Percentiles rank a stretch among this genome's conserved stretches.
phyloP scores from a whole-genome alignment of 2,329 filamentous ascomycete species.

The Lachnellula cervina region DNA sequence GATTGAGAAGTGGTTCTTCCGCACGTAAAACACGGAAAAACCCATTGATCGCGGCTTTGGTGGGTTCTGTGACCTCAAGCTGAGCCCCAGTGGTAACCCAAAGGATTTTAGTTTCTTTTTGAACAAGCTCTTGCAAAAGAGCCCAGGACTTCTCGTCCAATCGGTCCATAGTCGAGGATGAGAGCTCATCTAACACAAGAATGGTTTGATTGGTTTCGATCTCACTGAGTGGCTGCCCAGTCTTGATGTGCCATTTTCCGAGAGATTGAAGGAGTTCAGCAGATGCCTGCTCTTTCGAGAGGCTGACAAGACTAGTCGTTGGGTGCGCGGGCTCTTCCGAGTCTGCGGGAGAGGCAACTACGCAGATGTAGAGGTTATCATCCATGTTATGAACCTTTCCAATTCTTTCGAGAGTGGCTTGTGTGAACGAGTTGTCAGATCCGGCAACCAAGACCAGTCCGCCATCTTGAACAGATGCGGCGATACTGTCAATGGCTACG shows the following conservation, averaged over 20 bases:
- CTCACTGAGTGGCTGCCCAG: not conserved
- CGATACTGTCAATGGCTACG: not conserved
- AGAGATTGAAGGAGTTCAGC: too few relatives aligned
- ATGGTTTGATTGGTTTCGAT: constrained; percentile 1
- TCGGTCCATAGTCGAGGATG: constrained; percentile 2
- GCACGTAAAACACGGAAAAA: constrained; percentile 28
- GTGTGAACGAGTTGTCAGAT: not conserved
- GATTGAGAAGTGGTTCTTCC: constrained; percentile 10
- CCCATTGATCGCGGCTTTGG: constrained; percentile 31
- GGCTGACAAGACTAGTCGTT: too few relatives aligned
- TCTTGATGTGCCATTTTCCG: too few relatives aligned
- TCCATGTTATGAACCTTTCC: too few relatives aligned
- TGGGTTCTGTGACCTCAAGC: constrained; percentile 26
- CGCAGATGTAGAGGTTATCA: not conserved
- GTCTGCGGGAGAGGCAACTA: not conserved
- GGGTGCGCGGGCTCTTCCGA: too few relatives aligned
- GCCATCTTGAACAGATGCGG: not conserved
- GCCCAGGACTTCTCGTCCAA: constrained; percentile 8
- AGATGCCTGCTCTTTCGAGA: too few relatives aligned
- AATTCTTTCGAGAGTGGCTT: too few relatives aligned
- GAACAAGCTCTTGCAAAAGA: constrained; percentile 7
- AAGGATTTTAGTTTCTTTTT: constrained; percentile 20
- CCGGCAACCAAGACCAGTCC: not conserved
- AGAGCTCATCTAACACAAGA: constrained; percentile 15
- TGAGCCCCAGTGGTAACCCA: constrained; percentile 33